Conservation (phyloP, 352 stramenopile genomes). For the Peronospora destructor region DNA sequence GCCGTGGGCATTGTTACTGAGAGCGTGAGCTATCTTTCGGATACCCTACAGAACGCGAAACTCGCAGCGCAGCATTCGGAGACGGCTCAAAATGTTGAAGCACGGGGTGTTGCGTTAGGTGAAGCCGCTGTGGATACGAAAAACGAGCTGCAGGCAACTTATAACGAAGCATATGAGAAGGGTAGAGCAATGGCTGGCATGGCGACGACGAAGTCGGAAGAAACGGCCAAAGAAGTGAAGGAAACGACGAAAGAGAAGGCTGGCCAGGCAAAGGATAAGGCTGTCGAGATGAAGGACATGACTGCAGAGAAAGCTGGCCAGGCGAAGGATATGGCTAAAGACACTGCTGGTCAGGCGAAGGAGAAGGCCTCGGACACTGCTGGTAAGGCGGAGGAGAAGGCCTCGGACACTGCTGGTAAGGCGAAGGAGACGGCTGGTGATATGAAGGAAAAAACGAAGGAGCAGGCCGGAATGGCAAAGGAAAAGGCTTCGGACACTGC, state of each 20-base stretch:
- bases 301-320: constrained; percentile 12
- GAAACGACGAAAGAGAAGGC: constrained; percentile 11
- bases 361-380: not conserved
- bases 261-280: constrained; percentile 4
- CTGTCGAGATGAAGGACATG: not conserved
- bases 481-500: not conserved
- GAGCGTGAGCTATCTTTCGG: constrained; percentile 58
- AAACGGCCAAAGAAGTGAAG: constrained; percentile 6
- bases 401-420: not conserved
- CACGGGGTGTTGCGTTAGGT: constrained; percentile 23
- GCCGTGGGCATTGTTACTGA: constrained; percentile 56
- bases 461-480: not conserved
- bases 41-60: constrained; percentile 57
- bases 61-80: constrained; percentile 40
- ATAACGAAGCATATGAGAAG: constrained; percentile 17
- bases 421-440: not conserved
- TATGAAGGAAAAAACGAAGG: not conserved
- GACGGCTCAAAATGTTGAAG: constrained; percentile 34
- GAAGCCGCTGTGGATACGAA: constrained; percentile 22
- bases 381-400: not conserved
- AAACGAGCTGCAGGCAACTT: constrained; percentile 24
- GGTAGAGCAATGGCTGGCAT: constrained; percentile 28
- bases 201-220: constrained; percentile 17
- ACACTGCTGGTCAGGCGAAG: not conserved
- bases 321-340: not conserved